These are phyloP conservation scores for Vitis rotundifolia DNA, from an alignment of 164 flowering plant genomes.

Conservation along the genomic window DNA sequence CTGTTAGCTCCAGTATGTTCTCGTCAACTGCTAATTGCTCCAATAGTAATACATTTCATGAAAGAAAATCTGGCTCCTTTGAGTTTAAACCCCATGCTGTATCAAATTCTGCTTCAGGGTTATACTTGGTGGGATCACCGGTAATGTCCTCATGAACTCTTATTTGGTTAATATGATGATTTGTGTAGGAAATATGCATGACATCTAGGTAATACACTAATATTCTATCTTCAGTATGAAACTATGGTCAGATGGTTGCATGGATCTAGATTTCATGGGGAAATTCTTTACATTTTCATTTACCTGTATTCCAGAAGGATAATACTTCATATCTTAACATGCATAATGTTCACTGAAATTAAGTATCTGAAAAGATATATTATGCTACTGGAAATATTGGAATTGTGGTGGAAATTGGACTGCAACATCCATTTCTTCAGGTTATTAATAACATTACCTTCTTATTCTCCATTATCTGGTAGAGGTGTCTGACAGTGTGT, in stretches of 20 bases:
- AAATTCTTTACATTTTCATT: slow-evolving; percentile 5
- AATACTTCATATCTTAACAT: neutral
- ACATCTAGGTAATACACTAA: neutral
- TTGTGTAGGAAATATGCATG: neutral
- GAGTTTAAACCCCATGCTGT: slow-evolving; percentile 62
- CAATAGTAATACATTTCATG: slow-evolving; percentile 20
- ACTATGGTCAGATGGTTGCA: neutral
- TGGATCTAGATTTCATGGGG: neutral
- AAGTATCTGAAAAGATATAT: neutral
- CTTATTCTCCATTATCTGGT: neutral
- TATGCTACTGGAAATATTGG: neutral
- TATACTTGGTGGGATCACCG: slow-evolving; percentile 35
- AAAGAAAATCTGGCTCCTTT: slow-evolving; percentile 41
- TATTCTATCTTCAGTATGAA: neutral
- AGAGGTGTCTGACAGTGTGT: neutral
- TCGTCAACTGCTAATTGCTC: slow-evolving; percentile 24
- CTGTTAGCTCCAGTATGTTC: slow-evolving; percentile 15
- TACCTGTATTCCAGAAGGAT: neutral
- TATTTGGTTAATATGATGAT: neutral
- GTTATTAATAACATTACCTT: neutral
- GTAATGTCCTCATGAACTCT: slow-evolving; percentile 35
- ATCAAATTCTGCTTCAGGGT: slow-evolving; percentile 27
- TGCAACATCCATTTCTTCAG: neutral
- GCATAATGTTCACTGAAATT: neutral
- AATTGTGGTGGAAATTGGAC: neutral